Percentiles rank a stretch among this genome's conserved stretches.
Evolutionary conservation across 2,329 filamentous ascomycete genomes (phyloP).

Genomic region (Cercospora sp.): DNA sequence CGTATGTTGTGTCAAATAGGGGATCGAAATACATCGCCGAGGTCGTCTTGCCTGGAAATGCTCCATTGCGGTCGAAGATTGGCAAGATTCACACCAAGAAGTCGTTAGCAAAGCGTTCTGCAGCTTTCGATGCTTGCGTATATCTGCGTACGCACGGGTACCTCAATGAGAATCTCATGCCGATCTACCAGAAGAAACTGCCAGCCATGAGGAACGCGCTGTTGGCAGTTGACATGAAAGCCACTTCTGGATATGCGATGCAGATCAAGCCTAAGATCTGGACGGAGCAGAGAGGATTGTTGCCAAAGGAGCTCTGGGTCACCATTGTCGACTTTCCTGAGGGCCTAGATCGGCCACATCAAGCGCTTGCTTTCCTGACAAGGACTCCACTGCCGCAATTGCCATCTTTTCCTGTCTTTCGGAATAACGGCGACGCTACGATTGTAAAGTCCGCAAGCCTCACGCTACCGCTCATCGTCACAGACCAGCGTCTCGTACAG

Average conservation of each 20-base stretch:
- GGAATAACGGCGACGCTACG: slow-evolving; percentile 64
- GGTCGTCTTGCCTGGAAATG: slow-evolving; percentile 71
- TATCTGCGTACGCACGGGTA: slow-evolving; percentile 64
- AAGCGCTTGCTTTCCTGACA: slow-evolving; percentile 70
- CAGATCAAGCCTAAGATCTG: slow-evolving; percentile 75
- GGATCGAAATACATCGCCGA: slow-evolving; percentile 70
- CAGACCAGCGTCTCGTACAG: slow-evolving; percentile 49
- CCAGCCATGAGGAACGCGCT: slow-evolving; percentile 85
- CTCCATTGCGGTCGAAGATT: slow-evolving; percentile 66
- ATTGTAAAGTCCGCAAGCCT: slow-evolving; percentile 54
- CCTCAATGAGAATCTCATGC: slow-evolving; percentile 72
- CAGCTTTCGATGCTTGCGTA: slow-evolving; percentile 80
- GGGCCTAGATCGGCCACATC: slow-evolving; percentile 59
- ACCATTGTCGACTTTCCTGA: slow-evolving; percentile 63
- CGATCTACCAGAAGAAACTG: slow-evolving; percentile 68
- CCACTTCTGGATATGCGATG: slow-evolving; percentile 73
- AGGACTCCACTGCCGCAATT: slow-evolving; percentile 63
- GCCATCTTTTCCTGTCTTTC: slow-evolving; percentile 69
- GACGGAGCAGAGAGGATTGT: slow-evolving; percentile 49
- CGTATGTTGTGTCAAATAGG: slow-evolving; percentile 61
- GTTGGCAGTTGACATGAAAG: slow-evolving; percentile 77
- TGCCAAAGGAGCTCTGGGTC: slow-evolving; percentile 59
- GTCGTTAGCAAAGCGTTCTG: slow-evolving; percentile 78
- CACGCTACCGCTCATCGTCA: slow-evolving; percentile 45
- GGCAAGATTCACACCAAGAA: slow-evolving; percentile 69